Base-by-base conservation (phyloP, 805 yeast genomes). In the Barnettozyma californica region DNA sequence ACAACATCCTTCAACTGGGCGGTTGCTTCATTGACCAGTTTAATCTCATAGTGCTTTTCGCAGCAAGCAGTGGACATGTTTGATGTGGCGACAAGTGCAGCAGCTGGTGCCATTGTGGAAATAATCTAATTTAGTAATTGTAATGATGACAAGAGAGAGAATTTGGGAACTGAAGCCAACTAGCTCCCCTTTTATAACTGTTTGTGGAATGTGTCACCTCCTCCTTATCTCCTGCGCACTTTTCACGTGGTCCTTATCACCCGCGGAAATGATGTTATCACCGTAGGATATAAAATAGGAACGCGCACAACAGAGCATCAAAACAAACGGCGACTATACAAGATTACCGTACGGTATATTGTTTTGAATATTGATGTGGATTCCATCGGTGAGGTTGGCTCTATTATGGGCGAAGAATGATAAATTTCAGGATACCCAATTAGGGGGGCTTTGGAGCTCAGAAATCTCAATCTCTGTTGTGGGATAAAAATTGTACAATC, bases 1-100 rank as follows among this genome's bases (percentile, higher is more conserved):
- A 73, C 70, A 34, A 78, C 62, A 33, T 64, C 59, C 23, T 59
- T 53, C 37, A 46, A 43, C 37, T 45, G 25, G 25, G 53, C 52
- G 2, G 63, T 50, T 8, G 53, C 16, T 40, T 59, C 59, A 38
- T 55, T 52, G 39, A 46, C 47, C 21, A 58, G 51, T 43, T 55
- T 55, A 38, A 60, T 38, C 21, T 49, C 55, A 23, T 49, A 54
- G 26, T 42, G 43, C 3, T 36, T 29, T 4, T 31, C 49, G 43
- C 45, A 38, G 35, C 51, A 37, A 2, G 35, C 14, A 10, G 34
- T 48, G 40, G 29, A 36, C 29, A 47, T 16, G 43, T 42, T 36
- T 49, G 39, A 29, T 29, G n/a, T 11, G 43, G 25, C 42, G 26
- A 31, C 31, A 43, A 37, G 45, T 34, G 59, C 53, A 29, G 66